Evolutionary conservation across 192 early-diverging fungal species (phyloP), one percentile per base, ranked within the genome.

Genomic region (Jimgerdemannia flammicorona): DNA sequence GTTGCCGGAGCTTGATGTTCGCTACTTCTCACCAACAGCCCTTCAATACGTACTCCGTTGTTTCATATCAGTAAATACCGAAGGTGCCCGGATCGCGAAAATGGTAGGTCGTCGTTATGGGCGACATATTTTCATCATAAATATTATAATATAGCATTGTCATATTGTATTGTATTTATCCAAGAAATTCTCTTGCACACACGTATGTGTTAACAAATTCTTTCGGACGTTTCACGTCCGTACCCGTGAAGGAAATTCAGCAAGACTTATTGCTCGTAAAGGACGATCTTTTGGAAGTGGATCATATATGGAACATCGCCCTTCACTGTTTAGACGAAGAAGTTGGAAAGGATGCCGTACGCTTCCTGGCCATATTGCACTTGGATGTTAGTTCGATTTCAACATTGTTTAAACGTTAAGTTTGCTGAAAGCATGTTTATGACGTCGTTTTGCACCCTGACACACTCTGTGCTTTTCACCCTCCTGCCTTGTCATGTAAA

Each of bases 281-380:
- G n/a, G 77, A 71, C 2, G 78, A 82, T 7, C 71, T 85, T 4
- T 72, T 75, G 44, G 84, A 80, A 69, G 81, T 81, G 73, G 79
- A 85, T 42, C 71, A 83, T 67, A 81, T 85, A 44, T 85, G 84
- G 84, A 78, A 81, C 11, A 81, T 85, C 39, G 84, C 84, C 0
- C 74, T 85, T 7, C 77, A 75, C 43, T 77, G 81, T 20, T 70
- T 70, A 29, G 67, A 71, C 18, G 77, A 82, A 20, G 59, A 63
- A 43, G 84, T 85, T 4, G 84, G 84, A 8, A 59, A 71, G 19
- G 67, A 79, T 69, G 84, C 84, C 1, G 81, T 70, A 4, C 77
- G 75, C 3, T 72, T 80, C n/a, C 70, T 85, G 44, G 80, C 81
- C 3, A 63, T 69, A 66, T 66, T 78, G 44, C 69, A 78, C 67